Evolutionary conservation across 352 stramenopile genomes (phyloP), one percentile per base, ranked within the genome.

Genomic region (Globisporangium viniferum): DNA sequence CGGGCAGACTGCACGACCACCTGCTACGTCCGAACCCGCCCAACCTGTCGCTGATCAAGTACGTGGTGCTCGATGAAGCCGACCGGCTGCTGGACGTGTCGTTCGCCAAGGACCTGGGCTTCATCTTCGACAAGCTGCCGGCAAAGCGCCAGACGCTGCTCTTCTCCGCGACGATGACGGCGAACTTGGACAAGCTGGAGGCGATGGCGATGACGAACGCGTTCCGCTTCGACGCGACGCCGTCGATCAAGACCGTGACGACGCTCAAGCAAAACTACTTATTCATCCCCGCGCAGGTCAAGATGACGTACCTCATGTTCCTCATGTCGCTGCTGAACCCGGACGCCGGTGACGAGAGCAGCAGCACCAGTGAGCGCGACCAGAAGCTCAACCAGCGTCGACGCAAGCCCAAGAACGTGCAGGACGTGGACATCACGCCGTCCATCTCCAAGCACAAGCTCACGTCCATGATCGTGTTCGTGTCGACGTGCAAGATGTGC

Each of bases 31-130:
- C 93, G 1, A 93, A 94, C 48, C 84, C 93, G 41, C 96, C 96
- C 0, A 96, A 97, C 59, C 75, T 99, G 10, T 75, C 74, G 51
- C 81, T 98, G 59, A 74, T 98, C 51, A 88, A 90, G 70, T 99
- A 94, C 74, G 74, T 99, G 44, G 98, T 99, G 24, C 87, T 99
- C 39, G 98, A 99, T 78, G 98, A 99, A 75, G 97, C 97, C 6
- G 98, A 99, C 81, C 84, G 97, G 33, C 80, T 99, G 65, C 80
- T 98, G 48, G 87, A 91, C 35, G 75, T 88, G 33, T 91, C 89
- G 22, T 95, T 97, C 67, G 77, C 85, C 41, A 92, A 92, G 59
- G 93, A 98, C 69, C 64, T 98, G 63, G 75, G 79, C 53, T 91
- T 89, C 62, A 95, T 98, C 54, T 80, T 98, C 1, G 79, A 93